phyloP scores from a whole-genome alignment of 306 rosid genomes.

The Arachis hypogaea region DNA sequence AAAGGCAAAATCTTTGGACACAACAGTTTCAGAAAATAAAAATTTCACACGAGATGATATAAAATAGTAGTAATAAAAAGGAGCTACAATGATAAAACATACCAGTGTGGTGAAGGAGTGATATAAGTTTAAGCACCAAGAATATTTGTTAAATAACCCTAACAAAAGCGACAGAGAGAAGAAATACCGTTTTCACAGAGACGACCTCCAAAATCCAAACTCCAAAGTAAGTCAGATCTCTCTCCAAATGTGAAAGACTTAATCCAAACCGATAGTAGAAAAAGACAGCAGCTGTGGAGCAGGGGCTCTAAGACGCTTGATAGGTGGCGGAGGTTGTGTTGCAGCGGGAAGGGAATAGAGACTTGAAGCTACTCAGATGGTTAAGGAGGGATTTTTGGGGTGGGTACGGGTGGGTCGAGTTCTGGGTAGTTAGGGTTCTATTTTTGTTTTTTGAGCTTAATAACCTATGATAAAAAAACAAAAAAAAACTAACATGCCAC shows the following conservation, averaged over 20 bases:
- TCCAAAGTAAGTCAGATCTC: constrained; percentile 43
- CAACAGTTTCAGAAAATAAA: not conserved
- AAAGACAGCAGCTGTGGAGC: not conserved
- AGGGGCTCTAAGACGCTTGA: no score
- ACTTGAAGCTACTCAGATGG: no score
- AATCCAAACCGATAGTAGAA: not conserved
- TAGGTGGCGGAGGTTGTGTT: no score
- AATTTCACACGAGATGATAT: not conserved
- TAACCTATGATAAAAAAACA: no score
- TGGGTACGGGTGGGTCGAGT: no score
- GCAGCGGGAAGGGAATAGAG: no score
- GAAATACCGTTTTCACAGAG: constrained; percentile 45
- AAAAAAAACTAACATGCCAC: no score
- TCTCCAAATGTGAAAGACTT: constrained; percentile 3
- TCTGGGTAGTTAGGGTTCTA: no score
- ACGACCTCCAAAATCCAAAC: constrained; percentile 44
- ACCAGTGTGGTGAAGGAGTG: not conserved
- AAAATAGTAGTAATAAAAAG: not conserved
- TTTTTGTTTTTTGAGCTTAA: no score
- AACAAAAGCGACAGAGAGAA: constrained; percentile 40
- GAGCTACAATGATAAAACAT: not conserved
- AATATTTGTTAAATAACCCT: constrained; percentile 44
- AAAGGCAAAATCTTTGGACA: constrained; percentile 1
- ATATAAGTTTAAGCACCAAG: not conserved
- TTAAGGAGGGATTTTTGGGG: no score